These are phyloP conservation scores for Calycina herbarum DNA, from an alignment of 2,329 filamentous ascomycete species.

Conservation along the genomic window DNA sequence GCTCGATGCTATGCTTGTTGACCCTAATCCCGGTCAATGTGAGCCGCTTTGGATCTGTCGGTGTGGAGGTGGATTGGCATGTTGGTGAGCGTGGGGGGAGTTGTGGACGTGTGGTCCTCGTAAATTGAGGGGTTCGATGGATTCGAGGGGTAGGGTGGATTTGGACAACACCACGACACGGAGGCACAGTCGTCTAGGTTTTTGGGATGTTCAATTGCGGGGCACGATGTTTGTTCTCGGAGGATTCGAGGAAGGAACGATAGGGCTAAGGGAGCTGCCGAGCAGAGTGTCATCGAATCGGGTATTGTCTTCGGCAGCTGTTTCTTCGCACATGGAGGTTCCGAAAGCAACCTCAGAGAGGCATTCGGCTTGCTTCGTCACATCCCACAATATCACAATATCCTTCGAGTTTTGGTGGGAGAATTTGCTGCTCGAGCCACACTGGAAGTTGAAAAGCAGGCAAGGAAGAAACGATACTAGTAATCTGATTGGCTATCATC, in stretches of 20 bases:
- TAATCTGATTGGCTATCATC: neutral
- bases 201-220: neutral
- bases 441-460: neutral
- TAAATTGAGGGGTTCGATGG: neutral
- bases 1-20: no score
- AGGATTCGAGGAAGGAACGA: neutral
- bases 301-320: neutral
- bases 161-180: neutral
- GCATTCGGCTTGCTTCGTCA: neutral
- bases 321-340: neutral
- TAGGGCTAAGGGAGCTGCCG: neutral
- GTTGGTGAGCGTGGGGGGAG: neutral
- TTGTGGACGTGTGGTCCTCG: neutral
- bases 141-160: neutral
- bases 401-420: neutral
- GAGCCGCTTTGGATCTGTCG: neutral
- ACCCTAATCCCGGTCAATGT: neutral
- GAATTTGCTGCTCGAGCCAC: neutral
- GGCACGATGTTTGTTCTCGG: constrained; percentile 1
- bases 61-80: neutral
- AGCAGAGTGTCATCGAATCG: neutral
- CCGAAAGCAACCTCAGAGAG: neutral
- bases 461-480: neutral
- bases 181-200: neutral
- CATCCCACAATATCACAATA: no score